Evolutionary conservation across 768 basidiomycete genomes (phyloP).

Genomic region (Amanita subjunquillea): DNA sequence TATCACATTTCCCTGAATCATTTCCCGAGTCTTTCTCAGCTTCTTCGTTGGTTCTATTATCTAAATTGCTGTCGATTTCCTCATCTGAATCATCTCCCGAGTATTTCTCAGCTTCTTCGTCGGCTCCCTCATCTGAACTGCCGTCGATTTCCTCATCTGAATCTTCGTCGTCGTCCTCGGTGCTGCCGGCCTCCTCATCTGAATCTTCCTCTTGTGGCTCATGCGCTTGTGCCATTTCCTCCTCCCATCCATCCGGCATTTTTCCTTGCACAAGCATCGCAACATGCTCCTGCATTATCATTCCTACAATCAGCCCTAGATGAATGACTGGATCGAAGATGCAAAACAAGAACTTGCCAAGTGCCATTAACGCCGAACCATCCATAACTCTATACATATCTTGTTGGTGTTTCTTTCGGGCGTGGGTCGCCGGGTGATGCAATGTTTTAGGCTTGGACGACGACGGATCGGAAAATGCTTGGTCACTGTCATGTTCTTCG

Average conservation of each 20-base stretch:
- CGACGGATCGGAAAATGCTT: neutral
- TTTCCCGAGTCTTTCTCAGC: neutral
- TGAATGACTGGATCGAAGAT: neutral
- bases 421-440: neutral
- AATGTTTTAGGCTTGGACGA: neutral
- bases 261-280: conserved; percentile 27
- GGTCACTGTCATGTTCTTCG: neutral
- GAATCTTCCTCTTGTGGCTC: conserved; percentile 3
- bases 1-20: neutral
- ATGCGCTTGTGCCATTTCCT: conserved; percentile 15
- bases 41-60: conserved; percentile 1
- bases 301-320: conserved; percentile 28
- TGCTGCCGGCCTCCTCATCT: conserved; percentile 8
- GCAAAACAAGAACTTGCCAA: conserved; percentile 34
- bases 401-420: conserved; percentile 18
- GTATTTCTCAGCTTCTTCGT: conserved; percentile 3
- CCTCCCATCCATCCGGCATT: conserved; percentile 37
- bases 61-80: conserved; percentile 7
- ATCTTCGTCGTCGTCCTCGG: neutral
- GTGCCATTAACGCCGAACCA: conserved; percentile 62
- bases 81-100: conserved; percentile 6
- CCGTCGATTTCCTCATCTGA: conserved; percentile 8
- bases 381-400: conserved; percentile 75
- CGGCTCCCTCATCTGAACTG: neutral
- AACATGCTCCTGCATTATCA: conserved; percentile 61